Evolutionary conservation across 768 basidiomycete species (phyloP), one percentile per base, ranked within the genome.

Genomic region (Agaricus sinodeliciosus): DNA sequence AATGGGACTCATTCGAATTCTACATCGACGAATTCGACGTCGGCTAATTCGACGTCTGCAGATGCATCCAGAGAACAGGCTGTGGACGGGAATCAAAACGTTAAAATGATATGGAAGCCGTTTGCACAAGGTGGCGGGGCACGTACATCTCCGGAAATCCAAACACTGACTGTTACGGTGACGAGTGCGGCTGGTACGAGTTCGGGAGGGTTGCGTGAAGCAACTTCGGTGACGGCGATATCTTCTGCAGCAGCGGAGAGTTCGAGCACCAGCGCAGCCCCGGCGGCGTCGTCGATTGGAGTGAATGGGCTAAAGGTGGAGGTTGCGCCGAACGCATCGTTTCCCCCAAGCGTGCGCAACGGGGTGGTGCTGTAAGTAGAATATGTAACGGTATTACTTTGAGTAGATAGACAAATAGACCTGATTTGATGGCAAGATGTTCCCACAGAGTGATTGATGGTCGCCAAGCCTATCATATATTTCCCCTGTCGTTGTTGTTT

Each of bases 81-180:
- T 15, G 37, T 28, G 37, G 37, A 27, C 26, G 41, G 48, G 6
- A 19, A 28, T 22, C 8, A 40, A 13, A 40, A 16, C 25, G 48
- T 42, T 16, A 40, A 28, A 28, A 13, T 49, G 40, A 49, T 49
- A 13, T 49, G 48, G 48, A 39, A 15, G 15, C 39, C 48, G n/a
- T 18, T 26, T 28, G 22, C 18, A 19, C n/a, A 16, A 11, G 25
- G 26, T 15, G 16, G 39, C 18, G 22, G 39, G 16, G 39, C 37
- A 37, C 9, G 16, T 26, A 31, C 37, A 18, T 9, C 22, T 25
- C 6, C 25, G 48, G 40, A 41, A 31, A 49, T 37, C 28, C 37
- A 42, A 26, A 49, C 48, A 16, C 39, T 49, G n/a, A 49, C 48
- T 9, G 48, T 49, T 18, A 49, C 48, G 13, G 48, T 49, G 18